A percentile compares a stretch with the other conserved stretches of the same genome.
These are phyloP conservation scores for Ophiostoma australiae DNA, from an alignment of 2,329 filamentous ascomycete genomes.

Conservation along the genomic window DNA sequence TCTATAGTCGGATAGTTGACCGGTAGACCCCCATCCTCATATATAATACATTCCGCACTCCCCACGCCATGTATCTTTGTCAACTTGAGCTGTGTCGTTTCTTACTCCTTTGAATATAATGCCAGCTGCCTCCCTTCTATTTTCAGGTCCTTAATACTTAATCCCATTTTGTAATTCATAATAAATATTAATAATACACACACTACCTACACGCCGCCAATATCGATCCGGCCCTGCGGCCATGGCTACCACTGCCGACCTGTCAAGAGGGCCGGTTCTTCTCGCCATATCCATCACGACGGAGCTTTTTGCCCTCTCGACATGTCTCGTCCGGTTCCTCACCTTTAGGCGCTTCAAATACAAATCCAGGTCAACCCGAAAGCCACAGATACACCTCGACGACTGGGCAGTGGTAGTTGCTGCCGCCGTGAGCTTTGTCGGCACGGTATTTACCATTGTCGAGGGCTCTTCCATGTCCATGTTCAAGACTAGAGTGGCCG, in stretches of 20 bases:
- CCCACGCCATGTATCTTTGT: background rate
- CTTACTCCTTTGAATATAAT: background rate
- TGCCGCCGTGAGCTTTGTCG: background rate
- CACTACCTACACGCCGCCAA: background rate
- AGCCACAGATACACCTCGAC: background rate
- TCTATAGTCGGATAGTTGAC: background rate
- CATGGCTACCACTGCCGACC: constrained; percentile 31
- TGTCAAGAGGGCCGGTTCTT: constrained; percentile 36
- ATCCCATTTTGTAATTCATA: background rate
- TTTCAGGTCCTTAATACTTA: background rate
- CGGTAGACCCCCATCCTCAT: background rate
- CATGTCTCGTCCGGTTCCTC: background rate
- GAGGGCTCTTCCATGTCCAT: background rate
- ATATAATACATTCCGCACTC: background rate
- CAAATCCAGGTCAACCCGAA: background rate
- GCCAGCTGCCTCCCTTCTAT: background rate
- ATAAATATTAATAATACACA: background rate
- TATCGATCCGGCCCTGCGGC: constrained; percentile 17
- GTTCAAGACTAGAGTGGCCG: background rate
- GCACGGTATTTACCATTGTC: background rate
- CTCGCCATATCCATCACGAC: constrained; percentile 37
- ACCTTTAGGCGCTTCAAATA: background rate
- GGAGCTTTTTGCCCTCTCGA: constrained; percentile 32
- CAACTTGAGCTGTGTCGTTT: background rate
- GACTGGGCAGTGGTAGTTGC: background rate